Evolutionary conservation across 768 basidiomycete genomes (phyloP).

Genomic region (Cyathus striatus): DNA sequence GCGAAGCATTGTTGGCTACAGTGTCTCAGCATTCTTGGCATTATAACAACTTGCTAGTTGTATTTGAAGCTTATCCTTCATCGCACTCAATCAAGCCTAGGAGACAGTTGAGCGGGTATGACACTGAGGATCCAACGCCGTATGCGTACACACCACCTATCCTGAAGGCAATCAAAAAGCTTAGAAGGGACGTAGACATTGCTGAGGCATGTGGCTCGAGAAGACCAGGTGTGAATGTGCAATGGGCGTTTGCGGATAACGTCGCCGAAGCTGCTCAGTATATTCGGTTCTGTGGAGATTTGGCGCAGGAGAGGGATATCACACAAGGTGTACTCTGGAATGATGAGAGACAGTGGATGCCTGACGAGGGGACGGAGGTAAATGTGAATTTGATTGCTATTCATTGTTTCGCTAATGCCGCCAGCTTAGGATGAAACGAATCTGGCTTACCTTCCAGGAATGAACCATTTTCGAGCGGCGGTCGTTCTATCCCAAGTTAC

Average conservation of each 20-base stretch:
- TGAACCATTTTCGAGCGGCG: slow-evolving; percentile 70
- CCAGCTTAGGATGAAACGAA: slow-evolving; percentile 55
- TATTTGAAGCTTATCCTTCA: slow-evolving; percentile 66
- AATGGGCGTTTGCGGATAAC: slow-evolving; percentile 59
- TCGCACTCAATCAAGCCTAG: slow-evolving; percentile 27
- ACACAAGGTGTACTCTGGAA: slow-evolving; percentile 49
- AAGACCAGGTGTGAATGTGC: slow-evolving; percentile 32
- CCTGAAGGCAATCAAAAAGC: slow-evolving; percentile 63
- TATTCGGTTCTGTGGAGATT: slow-evolving; percentile 54
- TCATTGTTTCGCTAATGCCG: slow-evolving; percentile 1
- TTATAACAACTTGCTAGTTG: slow-evolving; percentile 46
- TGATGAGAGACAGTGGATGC: slow-evolving; percentile 59
- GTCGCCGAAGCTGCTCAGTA: slow-evolving; percentile 53
- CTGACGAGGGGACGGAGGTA: slow-evolving; percentile 50
- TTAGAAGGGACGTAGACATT: slow-evolving; percentile 58
- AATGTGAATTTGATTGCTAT: background rate
- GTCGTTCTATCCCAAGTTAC: slow-evolving; percentile 52
- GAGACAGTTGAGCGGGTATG: too few relatives aligned
- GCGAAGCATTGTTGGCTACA: slow-evolving; percentile 34
- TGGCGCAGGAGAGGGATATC: slow-evolving; percentile 39
- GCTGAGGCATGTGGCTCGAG: slow-evolving; percentile 56
- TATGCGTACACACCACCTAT: slow-evolving; percentile 62
- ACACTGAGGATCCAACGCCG: slow-evolving; percentile 5
- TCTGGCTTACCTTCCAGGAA: slow-evolving; percentile 49
- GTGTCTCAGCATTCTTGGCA: slow-evolving; percentile 61